phyloP scores from a whole-genome alignment of 2,329 filamentous ascomycete species.

The Hymenotorrendiella dingleyae region DNA sequence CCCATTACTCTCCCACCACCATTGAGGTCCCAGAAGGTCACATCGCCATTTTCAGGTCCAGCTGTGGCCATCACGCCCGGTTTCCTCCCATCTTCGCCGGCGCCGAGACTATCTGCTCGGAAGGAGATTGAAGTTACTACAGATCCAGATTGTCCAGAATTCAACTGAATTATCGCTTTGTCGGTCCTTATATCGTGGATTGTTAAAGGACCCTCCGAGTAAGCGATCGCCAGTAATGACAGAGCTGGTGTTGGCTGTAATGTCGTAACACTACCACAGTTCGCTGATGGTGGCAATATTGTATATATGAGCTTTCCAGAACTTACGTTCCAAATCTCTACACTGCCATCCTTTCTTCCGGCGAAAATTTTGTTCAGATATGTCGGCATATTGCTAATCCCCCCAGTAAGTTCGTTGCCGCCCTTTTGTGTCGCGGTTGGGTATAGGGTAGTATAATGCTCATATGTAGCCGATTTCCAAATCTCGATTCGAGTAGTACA shows the following conservation, averaged over 20 bases:
- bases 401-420: conserved; percentile 66
- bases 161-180: conserved; percentile 63
- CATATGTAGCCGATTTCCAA: conserved; percentile 76
- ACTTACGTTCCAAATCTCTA: conserved; percentile 97
- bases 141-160: conserved; percentile 56
- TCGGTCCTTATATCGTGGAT: conserved; percentile 81
- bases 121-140: conserved; percentile 82
- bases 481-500: conserved; percentile 73
- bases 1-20: conserved; percentile 81
- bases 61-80: conserved; percentile 93
- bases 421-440: conserved; percentile 49
- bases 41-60: conserved; percentile 71
- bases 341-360: conserved; percentile 77
- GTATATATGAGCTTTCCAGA: conserved; percentile 89
- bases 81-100: conserved; percentile 77
- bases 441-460: conserved; percentile 83
- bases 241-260: conserved; percentile 79
- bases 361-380: conserved; percentile 95
- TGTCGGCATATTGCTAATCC: conserved; percentile 83
- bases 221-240: conserved; percentile 82
- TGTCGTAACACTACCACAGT: conserved; percentile 77
- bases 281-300: conserved; percentile 67
- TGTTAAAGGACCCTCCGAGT: conserved; percentile 69
- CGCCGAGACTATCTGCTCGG: conserved; percentile 80
- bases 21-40: conserved; percentile 96